Base-by-base conservation (phyloP, 257 asterid species). In the Solanum clarkiae region DNA sequence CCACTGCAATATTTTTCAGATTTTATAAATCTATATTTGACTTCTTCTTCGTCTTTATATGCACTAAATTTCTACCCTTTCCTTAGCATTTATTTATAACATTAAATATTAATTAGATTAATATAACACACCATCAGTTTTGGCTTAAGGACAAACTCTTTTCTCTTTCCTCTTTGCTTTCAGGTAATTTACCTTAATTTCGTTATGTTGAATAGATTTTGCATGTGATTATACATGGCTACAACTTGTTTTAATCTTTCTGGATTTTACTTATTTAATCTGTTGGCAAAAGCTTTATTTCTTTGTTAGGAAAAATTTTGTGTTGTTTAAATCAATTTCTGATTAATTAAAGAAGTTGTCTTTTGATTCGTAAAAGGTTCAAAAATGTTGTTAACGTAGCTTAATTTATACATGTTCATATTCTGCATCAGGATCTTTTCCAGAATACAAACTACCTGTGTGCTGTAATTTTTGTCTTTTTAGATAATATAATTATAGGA, bases 1-100 rank as follows among this genome's bases (percentile, higher is more conserved):
- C 90, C 84, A 84, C 86, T 90, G 16, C 91, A 89, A 40, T 82
- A 10, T 22, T 80, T 69, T 24, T 63, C 15, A 47, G 57, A 55
- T 47, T 40, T 59, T 49, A 32, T 13, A 66, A 54, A 69, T 66
- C 44, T 17, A 26, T 68, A 29, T 56, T 29, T 83, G 57, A 63
- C 80, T 65, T 65, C 79, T 82, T 47, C 51, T 65, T 53, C 81
- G 82, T 77, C 82, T 77, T 53, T 77, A 77, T 53, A 77, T 77
- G 57, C 81, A 75, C 60, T 22, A 75, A 75, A 75, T 13, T 47
- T 49, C 82, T 75, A 49, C 20, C 22, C 44, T 53, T 40, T 16
- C 44, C 45, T 24, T 49, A 22, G 10, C n/a, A 75, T 75, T 49
- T 13, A 49, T 49, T 16, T 9, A 70, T 11, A 66, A 36, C 42